These are phyloP conservation scores for Wilhelminamyces savonicus DNA, from an alignment of 805 yeast genomes.

Conservation along the genomic window DNA sequence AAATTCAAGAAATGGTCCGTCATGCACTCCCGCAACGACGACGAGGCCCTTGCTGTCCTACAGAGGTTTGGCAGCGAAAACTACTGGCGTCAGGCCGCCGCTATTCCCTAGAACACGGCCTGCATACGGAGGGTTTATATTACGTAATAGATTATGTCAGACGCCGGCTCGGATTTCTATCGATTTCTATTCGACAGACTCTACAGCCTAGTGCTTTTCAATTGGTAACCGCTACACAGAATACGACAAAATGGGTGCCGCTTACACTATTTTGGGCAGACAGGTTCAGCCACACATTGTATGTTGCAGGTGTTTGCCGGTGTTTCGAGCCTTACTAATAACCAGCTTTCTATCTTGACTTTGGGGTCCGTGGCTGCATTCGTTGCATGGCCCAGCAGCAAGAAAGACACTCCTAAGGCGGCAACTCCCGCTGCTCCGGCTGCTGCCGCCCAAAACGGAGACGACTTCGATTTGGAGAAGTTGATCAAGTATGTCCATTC, in stretches of 20 bases:
- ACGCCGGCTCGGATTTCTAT: too few relatives aligned
- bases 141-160: too few relatives aligned
- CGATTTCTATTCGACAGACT: too few relatives aligned
- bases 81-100: conserved; percentile 38
- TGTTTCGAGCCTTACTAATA: conserved; percentile 7
- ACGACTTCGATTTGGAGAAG: conserved; percentile 39
- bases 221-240: too few relatives aligned
- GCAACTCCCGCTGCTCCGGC: conserved; percentile 17
- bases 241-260: conserved; percentile 33
- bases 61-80: conserved; percentile 48
- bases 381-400: conserved; percentile 31
- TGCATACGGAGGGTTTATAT: too few relatives aligned
- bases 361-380: conserved; percentile 33
- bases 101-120: too few relatives aligned
- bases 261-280: conserved; percentile 37
- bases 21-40: conserved; percentile 45
- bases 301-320: conserved; percentile 13
- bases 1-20: conserved; percentile 68
- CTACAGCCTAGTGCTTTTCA: too few relatives aligned
- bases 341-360: conserved; percentile 36
- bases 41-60: conserved; percentile 44
- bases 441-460: conserved; percentile 23
- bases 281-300: conserved; percentile 41
- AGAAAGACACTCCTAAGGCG: conserved; percentile 13
- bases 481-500: conserved; percentile 32